These are phyloP conservation scores for Ophiostoma perfectum DNA, from an alignment of 2,329 filamentous ascomycete genomes.

Conservation along the genomic window DNA sequence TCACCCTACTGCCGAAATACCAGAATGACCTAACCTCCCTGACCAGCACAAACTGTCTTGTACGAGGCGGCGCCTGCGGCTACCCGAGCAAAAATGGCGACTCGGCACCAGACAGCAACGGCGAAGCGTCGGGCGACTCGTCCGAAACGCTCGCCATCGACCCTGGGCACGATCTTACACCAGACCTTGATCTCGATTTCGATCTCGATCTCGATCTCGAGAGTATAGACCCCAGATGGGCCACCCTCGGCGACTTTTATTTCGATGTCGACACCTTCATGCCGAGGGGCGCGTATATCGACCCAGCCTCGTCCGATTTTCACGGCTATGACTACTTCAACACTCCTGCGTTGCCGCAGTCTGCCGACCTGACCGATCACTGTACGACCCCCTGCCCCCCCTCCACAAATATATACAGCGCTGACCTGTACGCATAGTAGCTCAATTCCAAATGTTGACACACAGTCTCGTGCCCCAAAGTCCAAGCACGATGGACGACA, in stretches of 20 bases:
- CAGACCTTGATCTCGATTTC: too few relatives aligned
- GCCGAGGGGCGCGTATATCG: not conserved
- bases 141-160: not conserved
- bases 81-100: slow-evolving; percentile 8
- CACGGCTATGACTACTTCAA: not conserved
- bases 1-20: too few relatives aligned
- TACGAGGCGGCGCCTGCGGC: slow-evolving; percentile 17
- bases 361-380: not conserved
- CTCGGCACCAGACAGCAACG: not conserved
- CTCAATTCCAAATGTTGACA: slow-evolving; percentile 14
- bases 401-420: not conserved
- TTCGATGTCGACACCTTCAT: not conserved
- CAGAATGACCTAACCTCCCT: too few relatives aligned
- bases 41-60: slow-evolving; percentile 19
- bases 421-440: slow-evolving; percentile 2
- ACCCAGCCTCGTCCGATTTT: not conserved
- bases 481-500: not conserved
- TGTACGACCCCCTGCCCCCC: not conserved
- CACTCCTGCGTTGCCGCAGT: not conserved
- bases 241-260: too few relatives aligned
- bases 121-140: not conserved
- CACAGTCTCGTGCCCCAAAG: not conserved
- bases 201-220: too few relatives aligned
- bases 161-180: not conserved
- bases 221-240: too few relatives aligned